Percentiles rank a stretch among this genome's conserved stretches.
These are phyloP conservation scores for Polysphondylium violaceum DNA, from an alignment of 78 protist genomes.

Conservation along the genomic window DNA sequence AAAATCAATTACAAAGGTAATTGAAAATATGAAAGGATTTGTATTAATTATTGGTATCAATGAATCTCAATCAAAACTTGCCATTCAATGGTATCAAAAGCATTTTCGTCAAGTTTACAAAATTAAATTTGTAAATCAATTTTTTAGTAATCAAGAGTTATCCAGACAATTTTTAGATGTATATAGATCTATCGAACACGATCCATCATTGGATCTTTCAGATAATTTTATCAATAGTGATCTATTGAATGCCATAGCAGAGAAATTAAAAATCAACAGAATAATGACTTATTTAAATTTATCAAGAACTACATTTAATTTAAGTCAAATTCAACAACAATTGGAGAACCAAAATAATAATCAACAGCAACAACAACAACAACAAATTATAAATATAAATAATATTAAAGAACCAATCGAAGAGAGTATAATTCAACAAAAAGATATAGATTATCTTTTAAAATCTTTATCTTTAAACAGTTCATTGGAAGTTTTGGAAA, in stretches of 20 bases:
- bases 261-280: not conserved
- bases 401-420: not conserved
- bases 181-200: not conserved
- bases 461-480: not conserved
- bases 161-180: slow-evolving; percentile 5
- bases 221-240: slow-evolving; percentile 2
- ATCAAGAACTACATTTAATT: not conserved
- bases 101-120: not conserved
- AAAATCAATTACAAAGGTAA: slow-evolving; percentile 7
- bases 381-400: not conserved
- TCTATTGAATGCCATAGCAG: not conserved
- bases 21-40: slow-evolving; percentile 21
- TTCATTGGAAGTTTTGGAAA: not conserved
- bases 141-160: not conserved
- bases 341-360: not conserved
- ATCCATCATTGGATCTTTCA: slow-evolving; percentile 23
- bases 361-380: not conserved
- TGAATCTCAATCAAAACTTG: slow-evolving; percentile 9
- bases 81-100: slow-evolving; percentile 15
- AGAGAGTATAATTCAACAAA: not conserved
- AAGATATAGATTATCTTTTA: not conserved
- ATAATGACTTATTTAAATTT: not conserved
- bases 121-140: slow-evolving; percentile 37
- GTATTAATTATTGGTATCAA: slow-evolving; percentile 4
- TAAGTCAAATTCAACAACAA: not conserved